phyloP scores from a whole-genome alignment of 2,329 filamentous ascomycete genomes.

The Monilinia laxa region DNA sequence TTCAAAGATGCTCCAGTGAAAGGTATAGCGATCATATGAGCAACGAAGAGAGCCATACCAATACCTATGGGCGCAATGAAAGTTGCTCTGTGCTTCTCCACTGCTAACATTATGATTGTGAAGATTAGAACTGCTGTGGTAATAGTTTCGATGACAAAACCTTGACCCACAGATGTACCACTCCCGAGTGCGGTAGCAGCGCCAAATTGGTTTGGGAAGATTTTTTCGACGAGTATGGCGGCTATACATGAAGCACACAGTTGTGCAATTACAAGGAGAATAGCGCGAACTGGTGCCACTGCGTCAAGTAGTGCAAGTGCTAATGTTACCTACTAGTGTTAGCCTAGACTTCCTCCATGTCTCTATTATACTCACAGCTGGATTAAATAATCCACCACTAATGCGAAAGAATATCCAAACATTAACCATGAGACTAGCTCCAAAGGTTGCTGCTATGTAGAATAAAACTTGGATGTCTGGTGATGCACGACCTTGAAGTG shows the following conservation, averaged over 20 bases:
- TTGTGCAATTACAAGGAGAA: constrained; percentile 41
- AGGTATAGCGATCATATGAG: constrained; percentile 44
- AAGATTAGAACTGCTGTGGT: constrained; percentile 51
- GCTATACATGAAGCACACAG: constrained; percentile 42
- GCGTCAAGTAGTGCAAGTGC: constrained; percentile 43
- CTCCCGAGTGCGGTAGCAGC: constrained; percentile 47
- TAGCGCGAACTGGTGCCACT: constrained; percentile 38
- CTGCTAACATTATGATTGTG: constrained; percentile 51
- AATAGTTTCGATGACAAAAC: constrained; percentile 51
- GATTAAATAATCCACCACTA: constrained; percentile 54
- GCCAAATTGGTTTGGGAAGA: constrained; percentile 39
- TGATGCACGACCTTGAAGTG: constrained; percentile 25
- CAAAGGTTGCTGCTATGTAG: constrained; percentile 41
- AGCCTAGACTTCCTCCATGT: background rate
- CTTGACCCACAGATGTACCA: constrained; percentile 46
- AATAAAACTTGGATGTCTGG: constrained; percentile 41
- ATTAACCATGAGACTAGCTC: constrained; percentile 49
- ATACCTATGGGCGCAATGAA: constrained; percentile 49
- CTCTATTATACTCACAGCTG: constrained; percentile 38
- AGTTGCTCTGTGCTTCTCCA: constrained; percentile 49
- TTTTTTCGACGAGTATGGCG: constrained; percentile 44
- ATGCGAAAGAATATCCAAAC: constrained; percentile 56
- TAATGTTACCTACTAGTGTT: constrained; percentile 37
- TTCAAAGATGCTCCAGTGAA: constrained; percentile 51
- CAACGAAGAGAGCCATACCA: constrained; percentile 44